Evolutionary conservation across 176 grass and related monocot species (phyloP).

Genomic region (Puccinellia tenuiflora): DNA sequence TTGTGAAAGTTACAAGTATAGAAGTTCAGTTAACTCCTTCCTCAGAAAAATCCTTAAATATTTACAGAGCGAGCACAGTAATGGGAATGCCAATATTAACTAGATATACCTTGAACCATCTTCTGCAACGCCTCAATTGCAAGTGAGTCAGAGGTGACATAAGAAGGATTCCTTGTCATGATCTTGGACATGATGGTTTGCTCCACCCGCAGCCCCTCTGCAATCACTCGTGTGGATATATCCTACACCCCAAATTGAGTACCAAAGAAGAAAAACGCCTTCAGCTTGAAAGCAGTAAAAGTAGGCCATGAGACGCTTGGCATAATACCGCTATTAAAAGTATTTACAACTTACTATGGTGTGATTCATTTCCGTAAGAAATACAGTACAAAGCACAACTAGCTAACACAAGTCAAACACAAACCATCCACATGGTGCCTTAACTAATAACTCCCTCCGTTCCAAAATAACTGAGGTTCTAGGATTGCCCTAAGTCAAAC

Average conservation of each 20-base stretch:
- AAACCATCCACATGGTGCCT: not conserved
- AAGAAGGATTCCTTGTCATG: conserved; percentile 80
- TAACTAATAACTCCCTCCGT: not conserved
- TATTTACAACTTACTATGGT: not conserved
- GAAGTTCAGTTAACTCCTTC: not conserved
- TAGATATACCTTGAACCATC: conserved; percentile 85
- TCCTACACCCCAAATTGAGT: conserved; percentile 49
- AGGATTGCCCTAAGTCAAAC: too few relatives aligned
- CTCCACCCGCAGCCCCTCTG: conserved; percentile 80
- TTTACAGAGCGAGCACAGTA: not conserved
- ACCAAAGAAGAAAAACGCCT: not conserved
- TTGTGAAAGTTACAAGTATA: not conserved
- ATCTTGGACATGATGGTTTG: conserved; percentile 89
- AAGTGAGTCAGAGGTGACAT: conserved; percentile 68
- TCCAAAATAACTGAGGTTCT: too few relatives aligned
- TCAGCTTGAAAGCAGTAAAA: conserved; percentile 21
- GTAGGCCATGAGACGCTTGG: not conserved
- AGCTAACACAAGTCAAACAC: not conserved
- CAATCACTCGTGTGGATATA: conserved; percentile 85
- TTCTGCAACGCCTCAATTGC: conserved; percentile 96
- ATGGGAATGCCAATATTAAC: not conserved
- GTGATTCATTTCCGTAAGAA: not conserved
- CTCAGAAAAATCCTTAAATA: not conserved
- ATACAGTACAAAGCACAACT: not conserved
- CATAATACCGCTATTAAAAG: not conserved